These are phyloP conservation scores for Sinapis alba DNA, from an alignment of 441 rosid species.

Conservation along the genomic window DNA sequence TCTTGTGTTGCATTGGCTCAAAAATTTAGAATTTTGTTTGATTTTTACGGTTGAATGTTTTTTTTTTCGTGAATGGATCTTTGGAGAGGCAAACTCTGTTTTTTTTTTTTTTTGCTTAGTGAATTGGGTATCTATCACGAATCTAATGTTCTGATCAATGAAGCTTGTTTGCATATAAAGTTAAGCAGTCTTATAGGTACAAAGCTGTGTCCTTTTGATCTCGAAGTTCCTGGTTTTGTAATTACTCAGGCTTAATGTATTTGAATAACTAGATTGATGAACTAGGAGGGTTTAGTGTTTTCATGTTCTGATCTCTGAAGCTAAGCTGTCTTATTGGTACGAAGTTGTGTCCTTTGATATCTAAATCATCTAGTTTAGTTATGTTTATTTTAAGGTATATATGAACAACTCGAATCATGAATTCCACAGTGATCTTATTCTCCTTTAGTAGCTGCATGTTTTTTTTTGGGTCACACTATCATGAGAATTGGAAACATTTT, in stretches of 20 bases:
- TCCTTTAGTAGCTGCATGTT: neutral
- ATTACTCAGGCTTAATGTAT: neutral
- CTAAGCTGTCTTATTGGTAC: no score
- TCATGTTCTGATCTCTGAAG: neutral
- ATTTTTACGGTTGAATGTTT: no score
- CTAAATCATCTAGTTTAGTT: neutral
- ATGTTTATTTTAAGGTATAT: neutral
- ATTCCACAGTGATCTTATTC: neutral
- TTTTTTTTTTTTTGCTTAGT: neutral
- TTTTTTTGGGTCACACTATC: neutral
- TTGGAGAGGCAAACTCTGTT: neutral
- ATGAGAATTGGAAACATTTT: neutral
- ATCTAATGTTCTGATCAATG: neutral
- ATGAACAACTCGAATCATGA: neutral
- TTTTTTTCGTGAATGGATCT: neutral
- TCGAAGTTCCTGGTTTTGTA: neutral
- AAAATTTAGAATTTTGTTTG: no score
- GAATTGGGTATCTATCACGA: neutral
- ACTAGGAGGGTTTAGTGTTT: neutral
- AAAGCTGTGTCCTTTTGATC: neutral
- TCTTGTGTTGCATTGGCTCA: slow-evolving; percentile 1
- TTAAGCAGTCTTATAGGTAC: neutral
- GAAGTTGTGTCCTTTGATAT: neutral
- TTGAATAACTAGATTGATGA: neutral
- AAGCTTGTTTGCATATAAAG: neutral